Conservation (phyloP, 176 grass and related monocot genomes). For the Aegilops longissima region DNA sequence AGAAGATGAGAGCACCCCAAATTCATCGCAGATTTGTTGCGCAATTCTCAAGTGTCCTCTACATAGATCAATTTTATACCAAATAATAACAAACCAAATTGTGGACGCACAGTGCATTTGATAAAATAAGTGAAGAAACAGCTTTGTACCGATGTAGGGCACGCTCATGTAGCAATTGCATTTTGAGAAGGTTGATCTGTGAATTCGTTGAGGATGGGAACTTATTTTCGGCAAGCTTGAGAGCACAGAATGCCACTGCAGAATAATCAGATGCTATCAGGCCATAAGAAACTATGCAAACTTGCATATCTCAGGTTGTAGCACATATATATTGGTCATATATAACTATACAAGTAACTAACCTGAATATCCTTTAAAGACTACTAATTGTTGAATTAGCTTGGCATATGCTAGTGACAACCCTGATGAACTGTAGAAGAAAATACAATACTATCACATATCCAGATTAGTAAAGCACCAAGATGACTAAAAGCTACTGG, state of each 20-base stretch:
- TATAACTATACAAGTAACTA: conserved; percentile 9
- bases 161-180: conserved; percentile 86
- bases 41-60: conserved; percentile 83
- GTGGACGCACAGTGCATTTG: conserved; percentile 10
- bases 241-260: conserved; percentile 72
- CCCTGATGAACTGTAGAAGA: conserved; percentile 63
- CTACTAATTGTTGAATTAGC: conserved; percentile 79
- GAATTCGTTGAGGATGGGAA: conserved; percentile 59
- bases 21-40: conserved; percentile 80
- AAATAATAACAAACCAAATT: conserved; percentile 14
- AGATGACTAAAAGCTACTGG: not conserved
- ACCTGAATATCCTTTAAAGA: conserved; percentile 88
- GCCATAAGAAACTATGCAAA: not conserved
- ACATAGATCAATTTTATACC: conserved; percentile 29
- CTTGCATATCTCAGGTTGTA: not conserved
- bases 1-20: conserved; percentile 78
- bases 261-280: conserved; percentile 4
- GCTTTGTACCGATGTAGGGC: conserved; percentile 74
- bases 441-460: conserved; percentile 29
- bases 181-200: conserved; percentile 75
- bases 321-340: not conserved
- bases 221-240: conserved; percentile 82
- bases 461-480: conserved; percentile 20
- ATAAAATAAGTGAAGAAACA: conserved; percentile 28
- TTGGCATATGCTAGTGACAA: conserved; percentile 75